These are phyloP conservation scores for Aspergillus ibericus DNA, from an alignment of 2,329 filamentous ascomycete species.

Conservation along the genomic window DNA sequence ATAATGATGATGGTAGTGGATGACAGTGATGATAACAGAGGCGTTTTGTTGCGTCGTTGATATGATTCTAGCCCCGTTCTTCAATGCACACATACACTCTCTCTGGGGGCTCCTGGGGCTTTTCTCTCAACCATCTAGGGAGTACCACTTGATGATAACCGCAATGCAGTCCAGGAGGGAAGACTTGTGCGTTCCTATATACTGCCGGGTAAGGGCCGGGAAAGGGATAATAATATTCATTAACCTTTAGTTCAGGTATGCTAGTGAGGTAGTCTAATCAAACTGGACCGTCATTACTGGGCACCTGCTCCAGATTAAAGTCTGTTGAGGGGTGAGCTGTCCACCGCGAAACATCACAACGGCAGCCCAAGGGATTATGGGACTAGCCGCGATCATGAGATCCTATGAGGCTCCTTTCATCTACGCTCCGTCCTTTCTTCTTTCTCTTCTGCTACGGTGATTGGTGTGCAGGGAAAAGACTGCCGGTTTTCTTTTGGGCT, in stretches of 20 bases:
- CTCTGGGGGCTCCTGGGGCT: too few relatives aligned
- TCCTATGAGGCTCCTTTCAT: constrained; percentile 4
- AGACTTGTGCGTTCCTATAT: constrained; percentile 19
- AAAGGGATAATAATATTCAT: constrained; percentile 18
- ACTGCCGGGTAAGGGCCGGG: constrained; percentile 9
- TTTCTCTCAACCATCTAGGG: not conserved
- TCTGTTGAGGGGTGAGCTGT: constrained; percentile 12
- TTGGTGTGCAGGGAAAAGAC: not conserved
- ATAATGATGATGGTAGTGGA: constrained; percentile 12
- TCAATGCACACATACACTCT: not conserved
- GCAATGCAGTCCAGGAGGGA: constrained; percentile 7
- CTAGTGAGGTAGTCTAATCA: constrained; percentile 12
- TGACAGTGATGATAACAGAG: constrained; percentile 12
- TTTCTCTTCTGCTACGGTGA: not conserved
- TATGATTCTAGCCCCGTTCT: not conserved
- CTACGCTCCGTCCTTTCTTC: not conserved
- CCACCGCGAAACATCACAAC: constrained; percentile 14
- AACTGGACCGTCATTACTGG: constrained; percentile 20
- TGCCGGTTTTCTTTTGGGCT: not conserved
- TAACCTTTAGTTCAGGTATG: constrained; percentile 12
- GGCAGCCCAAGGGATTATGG: constrained; percentile 17
- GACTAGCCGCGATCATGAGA: not conserved
- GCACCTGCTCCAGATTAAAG: constrained; percentile 10
- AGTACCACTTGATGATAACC: constrained; percentile 2
- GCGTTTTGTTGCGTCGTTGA: constrained; percentile 1